phyloP scores from a whole-genome alignment of 768 basidiomycete genomes.

The Dacryopinax spathularia region DNA sequence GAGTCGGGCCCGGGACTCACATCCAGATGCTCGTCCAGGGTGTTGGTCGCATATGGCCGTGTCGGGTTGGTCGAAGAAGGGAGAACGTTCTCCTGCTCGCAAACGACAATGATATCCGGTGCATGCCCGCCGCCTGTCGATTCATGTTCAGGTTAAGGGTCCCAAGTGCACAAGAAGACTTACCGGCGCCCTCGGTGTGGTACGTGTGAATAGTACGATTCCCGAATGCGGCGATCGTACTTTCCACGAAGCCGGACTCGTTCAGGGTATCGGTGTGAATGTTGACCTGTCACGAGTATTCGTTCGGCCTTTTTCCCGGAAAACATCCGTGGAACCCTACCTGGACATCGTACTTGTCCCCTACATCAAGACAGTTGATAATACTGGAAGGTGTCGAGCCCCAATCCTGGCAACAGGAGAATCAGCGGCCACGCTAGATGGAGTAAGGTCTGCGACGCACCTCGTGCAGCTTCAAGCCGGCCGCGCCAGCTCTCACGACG shows the following conservation, averaged over 20 bases:
- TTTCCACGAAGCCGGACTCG: constrained; percentile 93
- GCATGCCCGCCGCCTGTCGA: constrained; percentile 77
- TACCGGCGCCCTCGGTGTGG: constrained; percentile 89
- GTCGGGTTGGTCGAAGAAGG: constrained; percentile 98
- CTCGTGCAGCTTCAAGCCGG: constrained; percentile 88
- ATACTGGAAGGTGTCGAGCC: constrained; percentile 80
- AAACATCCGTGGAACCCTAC: constrained; percentile 26
- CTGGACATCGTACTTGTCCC: constrained; percentile 87
- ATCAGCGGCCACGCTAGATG: not conserved
- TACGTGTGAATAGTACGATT: constrained; percentile 91
- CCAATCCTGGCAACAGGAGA: constrained; percentile 50
- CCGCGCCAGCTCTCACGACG: constrained; percentile 67
- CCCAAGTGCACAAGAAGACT: constrained; percentile 1
- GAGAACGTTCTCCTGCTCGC: constrained; percentile 73
- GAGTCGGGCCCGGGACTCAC: constrained; percentile 32
- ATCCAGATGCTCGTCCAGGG: constrained; percentile 92
- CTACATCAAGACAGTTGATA: constrained; percentile 59
- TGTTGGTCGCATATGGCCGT: constrained; percentile 78
- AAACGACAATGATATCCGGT: constrained; percentile 96
- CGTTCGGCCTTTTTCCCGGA: not conserved
- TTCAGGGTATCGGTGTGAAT: constrained; percentile 97
- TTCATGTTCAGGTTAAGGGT: not conserved
- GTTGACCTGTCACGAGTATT: constrained; percentile 41
- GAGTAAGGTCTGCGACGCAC: constrained; percentile 12
- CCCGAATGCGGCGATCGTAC: constrained; percentile 78